Evolutionary conservation across 2,329 filamentous ascomycete species (phyloP).

Genomic region (Balansia obtecta): DNA sequence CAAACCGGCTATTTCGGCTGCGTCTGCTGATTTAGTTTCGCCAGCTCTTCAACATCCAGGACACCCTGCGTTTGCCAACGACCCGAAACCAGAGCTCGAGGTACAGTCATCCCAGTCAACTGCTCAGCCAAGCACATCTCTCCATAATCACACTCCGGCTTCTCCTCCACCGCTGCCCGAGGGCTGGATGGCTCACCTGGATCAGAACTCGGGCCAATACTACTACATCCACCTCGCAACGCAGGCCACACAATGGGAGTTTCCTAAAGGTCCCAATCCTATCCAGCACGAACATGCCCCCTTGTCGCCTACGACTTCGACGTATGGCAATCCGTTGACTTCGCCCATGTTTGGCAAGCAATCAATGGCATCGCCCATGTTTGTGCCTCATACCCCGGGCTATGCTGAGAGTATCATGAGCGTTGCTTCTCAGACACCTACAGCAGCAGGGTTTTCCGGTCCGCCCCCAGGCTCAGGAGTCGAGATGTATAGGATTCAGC

Average conservation of each 20-base stretch:
- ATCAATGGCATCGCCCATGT: constrained; percentile 62
- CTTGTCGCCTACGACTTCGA: constrained; percentile 68
- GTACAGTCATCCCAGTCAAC: constrained; percentile 32
- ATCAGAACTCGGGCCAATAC: constrained; percentile 92
- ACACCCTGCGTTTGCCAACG: constrained; percentile 88
- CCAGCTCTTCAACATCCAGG: constrained; percentile 45
- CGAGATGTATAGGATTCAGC: constrained; percentile 85
- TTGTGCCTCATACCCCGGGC: constrained; percentile 68
- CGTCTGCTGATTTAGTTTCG: constrained; percentile 25
- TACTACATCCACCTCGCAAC: constrained; percentile 96
- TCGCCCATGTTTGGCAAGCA: constrained; percentile 52
- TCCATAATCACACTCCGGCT: constrained; percentile 45
- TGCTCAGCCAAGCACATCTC: constrained; percentile 26
- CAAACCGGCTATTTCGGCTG: constrained; percentile 3
- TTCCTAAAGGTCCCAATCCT: constrained; percentile 88
- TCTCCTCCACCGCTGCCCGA: constrained; percentile 90
- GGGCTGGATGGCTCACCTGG: constrained; percentile 95
- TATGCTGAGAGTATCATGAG: constrained; percentile 82
- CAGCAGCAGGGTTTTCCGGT: constrained; percentile 70
- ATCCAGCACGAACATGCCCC: constrained; percentile 72
- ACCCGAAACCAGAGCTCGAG: constrained; percentile 45
- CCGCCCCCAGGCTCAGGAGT: constrained; percentile 83
- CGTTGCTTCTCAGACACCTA: constrained; percentile 62
- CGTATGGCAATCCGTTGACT: constrained; percentile 60
- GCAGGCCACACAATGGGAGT: constrained; percentile 97